Evolutionary conservation across 345 rosid genomes (phyloP).

Genomic region (Lepidium didymum): DNA sequence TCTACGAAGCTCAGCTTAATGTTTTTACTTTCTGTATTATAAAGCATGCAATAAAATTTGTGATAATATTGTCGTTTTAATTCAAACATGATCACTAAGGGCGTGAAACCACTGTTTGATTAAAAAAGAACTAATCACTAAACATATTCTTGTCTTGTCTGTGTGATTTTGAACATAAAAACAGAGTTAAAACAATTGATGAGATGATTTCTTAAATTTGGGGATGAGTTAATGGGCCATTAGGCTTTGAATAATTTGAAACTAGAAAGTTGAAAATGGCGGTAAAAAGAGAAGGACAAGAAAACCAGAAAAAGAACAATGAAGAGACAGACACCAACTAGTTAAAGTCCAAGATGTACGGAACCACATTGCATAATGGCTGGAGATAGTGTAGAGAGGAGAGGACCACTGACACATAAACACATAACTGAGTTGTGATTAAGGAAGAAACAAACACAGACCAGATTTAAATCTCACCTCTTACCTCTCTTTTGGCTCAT

Average conservation of each 20-base stretch:
- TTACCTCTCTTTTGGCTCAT: neutral
- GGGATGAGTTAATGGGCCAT: neutral
- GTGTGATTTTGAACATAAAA: slow-evolving; percentile 3
- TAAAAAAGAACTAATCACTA: slow-evolving; percentile 1
- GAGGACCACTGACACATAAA: slow-evolving; percentile 29
- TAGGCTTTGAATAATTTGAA: slow-evolving; percentile 23
- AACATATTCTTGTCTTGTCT: neutral
- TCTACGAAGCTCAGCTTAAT: neutral
- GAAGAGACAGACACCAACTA: slow-evolving; percentile 9
- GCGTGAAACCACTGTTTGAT: neutral
- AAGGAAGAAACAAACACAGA: slow-evolving; percentile 13
- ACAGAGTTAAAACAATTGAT: neutral
- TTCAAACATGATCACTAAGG: slow-evolving; percentile 13
- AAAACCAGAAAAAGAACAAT: slow-evolving; percentile 10
- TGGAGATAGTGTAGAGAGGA: slow-evolving; percentile 5
- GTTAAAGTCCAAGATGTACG: slow-evolving; percentile 14
- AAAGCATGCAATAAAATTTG: slow-evolving; percentile 12
- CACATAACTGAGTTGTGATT: slow-evolving; percentile 6
- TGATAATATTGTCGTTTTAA: slow-evolving; percentile 21
- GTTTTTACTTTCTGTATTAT: neutral
- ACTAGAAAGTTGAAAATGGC: slow-evolving; percentile 17
- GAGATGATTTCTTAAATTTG: neutral
- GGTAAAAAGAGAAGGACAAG: slow-evolving; percentile 1
- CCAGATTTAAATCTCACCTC: neutral
- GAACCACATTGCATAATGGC: neutral